Base-by-base conservation (phyloP, 2,329 filamentous ascomycete genomes). In the Colletotrichum falcatum region DNA sequence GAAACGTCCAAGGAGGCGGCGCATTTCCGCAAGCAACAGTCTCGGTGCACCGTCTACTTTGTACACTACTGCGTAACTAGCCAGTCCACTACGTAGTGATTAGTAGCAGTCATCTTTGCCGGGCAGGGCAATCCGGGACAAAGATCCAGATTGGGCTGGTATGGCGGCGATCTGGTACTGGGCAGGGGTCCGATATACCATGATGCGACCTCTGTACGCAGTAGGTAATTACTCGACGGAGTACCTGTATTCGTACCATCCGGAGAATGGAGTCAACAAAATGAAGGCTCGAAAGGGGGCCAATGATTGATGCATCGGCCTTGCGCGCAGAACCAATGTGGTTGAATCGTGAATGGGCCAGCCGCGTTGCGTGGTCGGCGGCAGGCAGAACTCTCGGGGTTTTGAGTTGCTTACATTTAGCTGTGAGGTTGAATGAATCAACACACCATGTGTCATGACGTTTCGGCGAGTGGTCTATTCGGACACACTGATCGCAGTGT, bases 341-440 rank as follows among this genome's bases (percentile, higher is more conserved):
- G 33, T 49, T 37, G 30, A 35, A 26, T 26, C 44, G 33, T 26
- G 58, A n/a, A 20, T n/a, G 30, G 30, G 44, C 23, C 8, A n/a
- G 28, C 23, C 58, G 58, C 58, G n/a, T 7, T n/a, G 42, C n/a
- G 14, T 68, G 42, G 2, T 20, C 6, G 6, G 23, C 26, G 14
- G 20, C 4, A 35, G 30, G 30, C 30, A 23, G 20, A 23, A 35
- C 20, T n/a, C n/a, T 35, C 20, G 51, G 30, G 30, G 9, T 33
- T 70, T 56, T 49, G 63, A 56, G 66, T 66, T 66, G 55, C 33
- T 61, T 66, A 42, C 62, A 66, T 66, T 51, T 66, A 49, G 33
- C 49, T 33, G 26, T 61, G 49, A 48, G 54, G 28, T 26, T 23
- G 16, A 48, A 33, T 61, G 58, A 49, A 61, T 37, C 30, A 48